Evolutionary conservation across 805 yeast species (phyloP).

Genomic region (Yamadazyma insecticola): DNA sequence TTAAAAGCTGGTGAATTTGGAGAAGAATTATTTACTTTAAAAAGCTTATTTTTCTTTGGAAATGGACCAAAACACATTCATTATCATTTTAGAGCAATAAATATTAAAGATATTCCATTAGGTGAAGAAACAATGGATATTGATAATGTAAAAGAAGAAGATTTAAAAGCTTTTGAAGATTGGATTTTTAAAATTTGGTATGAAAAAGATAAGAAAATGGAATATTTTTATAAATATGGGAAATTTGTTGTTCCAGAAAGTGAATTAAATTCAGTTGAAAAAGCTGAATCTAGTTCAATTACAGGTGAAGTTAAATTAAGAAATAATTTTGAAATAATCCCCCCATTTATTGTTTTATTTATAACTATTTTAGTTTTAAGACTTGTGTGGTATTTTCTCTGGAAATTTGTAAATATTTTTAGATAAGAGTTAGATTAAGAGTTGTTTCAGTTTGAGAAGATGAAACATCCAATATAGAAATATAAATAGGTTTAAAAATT

Average conservation of each 20-base stretch:
- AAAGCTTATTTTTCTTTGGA: conserved; percentile 61
- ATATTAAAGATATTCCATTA: conserved; percentile 59
- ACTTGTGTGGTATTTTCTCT: conserved; percentile 1
- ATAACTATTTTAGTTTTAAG: conserved; percentile 10
- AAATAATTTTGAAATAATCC: conserved; percentile 12
- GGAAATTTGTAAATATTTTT: not conserved
- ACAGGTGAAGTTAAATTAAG: conserved; percentile 21
- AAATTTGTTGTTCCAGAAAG: conserved; percentile 30
- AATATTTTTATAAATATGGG: conserved; percentile 54
- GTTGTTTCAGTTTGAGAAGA: too few species aligned
- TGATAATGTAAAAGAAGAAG: conserved; percentile 39
- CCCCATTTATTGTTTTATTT: conserved; percentile 9
- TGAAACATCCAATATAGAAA: too few species aligned
- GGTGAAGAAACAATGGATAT: conserved; percentile 35
- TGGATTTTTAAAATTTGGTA: conserved; percentile 79
- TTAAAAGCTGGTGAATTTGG: conserved; percentile 61
- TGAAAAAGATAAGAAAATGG: conserved; percentile 71
- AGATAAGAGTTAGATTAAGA: too few species aligned
- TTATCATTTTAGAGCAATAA: conserved; percentile 58
- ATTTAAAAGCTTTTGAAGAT: conserved; percentile 50
- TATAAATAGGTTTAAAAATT: too few species aligned
- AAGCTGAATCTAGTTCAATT: conserved; percentile 15
- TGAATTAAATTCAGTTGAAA: conserved; percentile 5
- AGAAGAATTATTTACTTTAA: conserved; percentile 69
- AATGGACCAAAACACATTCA: conserved; percentile 64